Evolutionary conservation across 2,329 filamentous ascomycete species (phyloP).

Genomic region (Bipolaris sorokiniana): DNA sequence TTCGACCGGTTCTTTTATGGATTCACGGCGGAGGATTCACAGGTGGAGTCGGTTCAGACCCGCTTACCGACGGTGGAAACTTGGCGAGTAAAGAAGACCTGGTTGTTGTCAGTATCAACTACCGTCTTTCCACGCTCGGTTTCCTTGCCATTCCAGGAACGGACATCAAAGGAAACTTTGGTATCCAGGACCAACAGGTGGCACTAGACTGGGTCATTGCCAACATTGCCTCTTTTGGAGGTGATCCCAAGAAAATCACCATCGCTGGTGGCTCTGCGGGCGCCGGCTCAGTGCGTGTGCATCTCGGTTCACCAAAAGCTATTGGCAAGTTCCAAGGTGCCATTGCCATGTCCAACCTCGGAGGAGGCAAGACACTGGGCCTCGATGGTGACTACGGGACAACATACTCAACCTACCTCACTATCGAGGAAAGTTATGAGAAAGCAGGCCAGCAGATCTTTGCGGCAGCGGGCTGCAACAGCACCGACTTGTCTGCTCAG

Average conservation of each 20-base stretch:
- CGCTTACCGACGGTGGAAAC: slow-evolving; percentile 59
- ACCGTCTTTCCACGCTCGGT: slow-evolving; percentile 64
- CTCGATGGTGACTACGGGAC: slow-evolving; percentile 63
- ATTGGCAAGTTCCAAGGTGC: slow-evolving; percentile 57
- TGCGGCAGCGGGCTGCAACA: slow-evolving; percentile 58
- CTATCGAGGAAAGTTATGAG: slow-evolving; percentile 59
- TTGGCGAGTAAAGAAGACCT: slow-evolving; percentile 65
- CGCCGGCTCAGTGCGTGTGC: slow-evolving; percentile 62
- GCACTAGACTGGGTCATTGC: slow-evolving; percentile 57
- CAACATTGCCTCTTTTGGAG: slow-evolving; percentile 57
- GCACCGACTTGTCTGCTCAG: slow-evolving; percentile 53
- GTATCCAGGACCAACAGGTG: slow-evolving; percentile 59
- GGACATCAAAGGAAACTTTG: slow-evolving; percentile 61
- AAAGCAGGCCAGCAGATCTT: slow-evolving; percentile 61
- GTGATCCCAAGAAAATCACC: slow-evolving; percentile 55
- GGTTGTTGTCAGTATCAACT: slow-evolving; percentile 66
- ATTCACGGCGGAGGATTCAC: slow-evolving; percentile 65
- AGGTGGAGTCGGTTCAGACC: slow-evolving; percentile 51
- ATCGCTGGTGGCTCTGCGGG: slow-evolving; percentile 59
- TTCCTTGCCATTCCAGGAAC: slow-evolving; percentile 65
- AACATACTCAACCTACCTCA: slow-evolving; percentile 65
- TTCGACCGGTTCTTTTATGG: slow-evolving; percentile 59
- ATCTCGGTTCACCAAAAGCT: slow-evolving; percentile 58
- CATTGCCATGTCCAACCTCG: slow-evolving; percentile 60
- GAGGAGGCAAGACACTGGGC: slow-evolving; percentile 63